Conservation (phyloP, 148 eudicot species). For the Tetragonia tetragonoides region DNA sequence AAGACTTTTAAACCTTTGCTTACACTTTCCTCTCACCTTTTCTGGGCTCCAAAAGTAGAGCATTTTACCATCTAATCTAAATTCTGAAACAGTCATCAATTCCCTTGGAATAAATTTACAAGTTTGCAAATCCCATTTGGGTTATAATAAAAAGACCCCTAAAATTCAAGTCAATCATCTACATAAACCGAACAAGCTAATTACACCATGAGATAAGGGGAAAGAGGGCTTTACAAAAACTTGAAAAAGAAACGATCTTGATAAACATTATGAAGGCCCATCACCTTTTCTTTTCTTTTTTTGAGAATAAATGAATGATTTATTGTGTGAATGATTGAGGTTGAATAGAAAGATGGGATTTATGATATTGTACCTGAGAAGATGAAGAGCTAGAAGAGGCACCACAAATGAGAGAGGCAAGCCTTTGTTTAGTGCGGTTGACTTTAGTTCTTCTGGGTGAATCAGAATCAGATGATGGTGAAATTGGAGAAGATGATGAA, state of each 20-base stretch:
- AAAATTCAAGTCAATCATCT: not conserved
- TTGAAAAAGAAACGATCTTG: conserved; percentile 9
- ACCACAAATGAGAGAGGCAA: conserved; percentile 57
- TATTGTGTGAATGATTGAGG: not conserved
- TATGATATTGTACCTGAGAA: conserved; percentile 21
- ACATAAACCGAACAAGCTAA: not conserved
- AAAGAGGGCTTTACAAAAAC: not conserved
- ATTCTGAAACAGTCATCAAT: not conserved
- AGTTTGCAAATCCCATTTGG: not conserved
- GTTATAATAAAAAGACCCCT: not conserved
- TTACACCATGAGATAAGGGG: not conserved
- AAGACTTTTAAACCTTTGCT: no score
- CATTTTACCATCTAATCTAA: not conserved
- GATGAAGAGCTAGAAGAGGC: conserved; percentile 39
- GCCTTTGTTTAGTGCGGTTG: conserved; percentile 43
- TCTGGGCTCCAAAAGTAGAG: not conserved
- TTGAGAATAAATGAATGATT: no score
- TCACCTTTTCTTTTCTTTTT: no score
- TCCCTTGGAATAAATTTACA: not conserved
- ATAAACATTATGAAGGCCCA: not conserved
- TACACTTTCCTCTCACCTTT: not conserved
- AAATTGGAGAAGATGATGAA: conserved; percentile 18
- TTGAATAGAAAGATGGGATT: not conserved
- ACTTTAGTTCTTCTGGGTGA: conserved; percentile 27
- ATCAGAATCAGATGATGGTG: no score